These are phyloP conservation scores for Aspergillus pseudotamarii DNA, from an alignment of 2,329 filamentous ascomycete species.

Conservation along the genomic window DNA sequence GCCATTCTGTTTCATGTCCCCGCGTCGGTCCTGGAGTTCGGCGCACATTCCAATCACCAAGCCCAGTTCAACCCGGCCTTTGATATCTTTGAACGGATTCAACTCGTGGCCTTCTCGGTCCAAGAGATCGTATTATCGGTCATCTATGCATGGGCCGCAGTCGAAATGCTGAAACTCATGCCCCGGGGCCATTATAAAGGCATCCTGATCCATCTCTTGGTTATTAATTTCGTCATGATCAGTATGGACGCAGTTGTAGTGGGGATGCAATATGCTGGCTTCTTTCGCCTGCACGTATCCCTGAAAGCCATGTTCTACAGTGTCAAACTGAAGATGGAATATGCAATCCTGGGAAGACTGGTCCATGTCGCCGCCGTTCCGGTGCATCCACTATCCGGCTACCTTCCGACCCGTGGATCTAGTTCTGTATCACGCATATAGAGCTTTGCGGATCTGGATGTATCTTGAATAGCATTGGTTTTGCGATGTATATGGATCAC, in stretches of 20 bases:
- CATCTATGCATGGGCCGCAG: background rate
- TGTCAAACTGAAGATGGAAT: conserved; percentile 1
- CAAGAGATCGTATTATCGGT: background rate
- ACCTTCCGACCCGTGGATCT: background rate
- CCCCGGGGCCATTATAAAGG: background rate
- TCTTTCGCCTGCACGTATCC: background rate
- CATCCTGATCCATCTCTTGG: background rate
- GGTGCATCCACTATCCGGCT: background rate
- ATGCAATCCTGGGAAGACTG: background rate
- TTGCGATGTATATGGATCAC: too few relatives aligned
- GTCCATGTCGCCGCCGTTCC: background rate
- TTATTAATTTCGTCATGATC: background rate
- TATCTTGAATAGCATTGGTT: background rate
- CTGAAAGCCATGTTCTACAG: background rate
- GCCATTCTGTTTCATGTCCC: background rate
- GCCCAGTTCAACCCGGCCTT: background rate
- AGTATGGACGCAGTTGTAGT: background rate
- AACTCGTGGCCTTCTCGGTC: background rate
- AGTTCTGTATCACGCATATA: background rate
- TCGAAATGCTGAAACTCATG: background rate
- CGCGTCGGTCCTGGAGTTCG: background rate
- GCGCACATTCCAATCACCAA: background rate
- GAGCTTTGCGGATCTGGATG: background rate
- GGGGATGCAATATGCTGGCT: background rate
- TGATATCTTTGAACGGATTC: conserved; percentile 1